Percentiles rank a stretch among this genome's conserved stretches.
Conservation (phyloP, 768 basidiomycete species). For the Collybia mongolica region DNA sequence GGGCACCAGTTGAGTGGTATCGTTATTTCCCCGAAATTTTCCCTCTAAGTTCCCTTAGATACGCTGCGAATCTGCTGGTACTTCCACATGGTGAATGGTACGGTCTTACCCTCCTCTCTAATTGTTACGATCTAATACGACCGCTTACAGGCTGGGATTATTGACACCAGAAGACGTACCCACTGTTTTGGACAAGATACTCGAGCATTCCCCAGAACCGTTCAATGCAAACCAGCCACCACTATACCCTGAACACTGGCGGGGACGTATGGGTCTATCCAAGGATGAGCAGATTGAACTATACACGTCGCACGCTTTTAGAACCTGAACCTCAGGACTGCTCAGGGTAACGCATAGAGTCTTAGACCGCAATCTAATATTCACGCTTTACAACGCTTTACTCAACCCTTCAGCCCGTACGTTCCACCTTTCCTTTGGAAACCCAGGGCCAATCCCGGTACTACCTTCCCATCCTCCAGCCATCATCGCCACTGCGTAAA, state of each 20-base stretch:
- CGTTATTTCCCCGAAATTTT: neutral
- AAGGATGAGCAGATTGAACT: conserved; percentile 56
- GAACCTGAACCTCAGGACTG: too few relatives aligned
- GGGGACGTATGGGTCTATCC: conserved; percentile 68
- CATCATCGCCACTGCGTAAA: conserved; percentile 58
- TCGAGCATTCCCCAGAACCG: conserved; percentile 27
- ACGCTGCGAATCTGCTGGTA: conserved; percentile 67
- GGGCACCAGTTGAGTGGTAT: conserved; percentile 59
- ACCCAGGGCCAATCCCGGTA: conserved; percentile 21
- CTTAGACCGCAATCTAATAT: too few relatives aligned
- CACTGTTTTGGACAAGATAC: conserved; percentile 44
- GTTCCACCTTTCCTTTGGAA: conserved; percentile 27
- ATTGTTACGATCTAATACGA: neutral
- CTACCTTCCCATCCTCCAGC: conserved; percentile 53
- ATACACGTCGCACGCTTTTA: conserved; percentile 2
- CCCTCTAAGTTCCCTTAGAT: conserved; percentile 32
- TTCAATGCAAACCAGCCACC: conserved; percentile 29
- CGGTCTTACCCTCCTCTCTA: conserved; percentile 15
- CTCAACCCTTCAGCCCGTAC: conserved; percentile 19
- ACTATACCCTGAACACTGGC: conserved; percentile 53
- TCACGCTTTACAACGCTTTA: conserved; percentile 11
- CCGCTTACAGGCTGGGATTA: conserved; percentile 54
- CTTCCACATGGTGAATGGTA: conserved; percentile 78
- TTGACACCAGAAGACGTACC: conserved; percentile 59
- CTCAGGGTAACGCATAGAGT: too few relatives aligned